Base-by-base conservation (phyloP, 176 grass and related monocot genomes). In the Cocos nucifera region DNA sequence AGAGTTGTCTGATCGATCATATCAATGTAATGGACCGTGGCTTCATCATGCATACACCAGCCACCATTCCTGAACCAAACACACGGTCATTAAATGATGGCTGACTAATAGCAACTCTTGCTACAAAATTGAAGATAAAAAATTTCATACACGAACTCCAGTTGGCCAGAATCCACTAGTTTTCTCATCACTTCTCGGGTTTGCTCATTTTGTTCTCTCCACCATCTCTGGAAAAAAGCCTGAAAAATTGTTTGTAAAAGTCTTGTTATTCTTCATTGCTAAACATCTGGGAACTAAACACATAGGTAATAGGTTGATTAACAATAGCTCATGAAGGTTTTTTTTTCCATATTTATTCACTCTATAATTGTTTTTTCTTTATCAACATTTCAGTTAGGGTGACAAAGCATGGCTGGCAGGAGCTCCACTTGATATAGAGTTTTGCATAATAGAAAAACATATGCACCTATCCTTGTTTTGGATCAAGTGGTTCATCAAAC, bases 191-290 rank as follows among this genome's bases (percentile, higher is more conserved):
- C 50, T 25, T 59, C 71, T 57, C 87, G 77, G 54, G 67, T 84
- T 74, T 53, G 49, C 49, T 75, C 73, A 78, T 73, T 95, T 83
- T 95, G 73, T 71, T 95, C 77, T 27, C 19, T 64, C 90, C 90
- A 95, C 90, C 90, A 95, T 67, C 86, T 95, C 84, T 95, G 90
- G 77, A 95, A 95, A 68, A 95, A 95, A 22, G 90, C 83, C 90
- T 95, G 59, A 35, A 56, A 69, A 73, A 53, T 53, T 19, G 10
- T 56, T 74, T 5, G 27, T 27, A 55, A 55, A 19, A 25, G 29
- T 6, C 76, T 54, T 56, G 21, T 70, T 51, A 25, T 14, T 58
- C 17, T 16, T 29, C 51, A 66, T 19, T 19, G 32, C 56, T 24
- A 30, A 50, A 50, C 3, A 12, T 22, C 29, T 49, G 17, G 32